Percentiles rank a stretch among this genome's conserved stretches.
These are phyloP conservation scores for Diaporthe sp. DNA, from an alignment of 2,329 filamentous ascomycete genomes.

Conservation along the genomic window DNA sequence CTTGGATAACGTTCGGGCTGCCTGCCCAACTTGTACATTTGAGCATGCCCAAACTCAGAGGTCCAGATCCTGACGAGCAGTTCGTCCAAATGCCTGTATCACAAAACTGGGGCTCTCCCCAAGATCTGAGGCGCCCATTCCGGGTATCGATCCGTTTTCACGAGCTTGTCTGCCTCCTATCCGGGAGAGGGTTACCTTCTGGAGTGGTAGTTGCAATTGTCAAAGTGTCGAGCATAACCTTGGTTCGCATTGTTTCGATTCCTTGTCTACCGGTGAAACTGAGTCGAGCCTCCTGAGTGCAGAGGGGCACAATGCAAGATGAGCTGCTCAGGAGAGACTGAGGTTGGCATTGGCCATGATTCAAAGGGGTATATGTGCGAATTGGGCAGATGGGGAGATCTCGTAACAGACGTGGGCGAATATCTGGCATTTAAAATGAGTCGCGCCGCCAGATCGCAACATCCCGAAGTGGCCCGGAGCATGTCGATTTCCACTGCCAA, in stretches of 20 bases:
- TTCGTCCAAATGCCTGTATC: slow-evolving; percentile 13
- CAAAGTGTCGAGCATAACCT: background rate
- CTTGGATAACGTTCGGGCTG: slow-evolving; percentile 9
- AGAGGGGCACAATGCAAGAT: background rate
- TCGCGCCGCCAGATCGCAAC: slow-evolving; percentile 4
- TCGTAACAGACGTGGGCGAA: background rate
- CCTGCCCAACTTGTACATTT: background rate
- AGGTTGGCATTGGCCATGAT: slow-evolving; percentile 1
- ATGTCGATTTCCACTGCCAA: background rate
- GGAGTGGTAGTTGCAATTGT: background rate
- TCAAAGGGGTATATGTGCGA: slow-evolving; percentile 18
- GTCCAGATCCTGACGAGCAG: slow-evolving; percentile 9
- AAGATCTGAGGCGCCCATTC: slow-evolving; percentile 24
- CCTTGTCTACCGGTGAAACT: slow-evolving; percentile 24
- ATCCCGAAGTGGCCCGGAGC: background rate
- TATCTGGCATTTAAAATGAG: background rate
- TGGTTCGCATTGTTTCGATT: slow-evolving; percentile 30
- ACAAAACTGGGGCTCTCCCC: slow-evolving; percentile 23
- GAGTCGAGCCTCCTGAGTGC: slow-evolving; percentile 1
- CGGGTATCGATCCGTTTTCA: slow-evolving; percentile 1
- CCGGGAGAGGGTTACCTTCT: background rate
- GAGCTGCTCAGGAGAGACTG: background rate
- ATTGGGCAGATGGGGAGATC: background rate
- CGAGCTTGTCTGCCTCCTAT: slow-evolving; percentile 7
- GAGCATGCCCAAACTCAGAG: background rate